A percentile compares a stretch with the other conserved stretches of the same genome.
phyloP scores from a whole-genome alignment of 805 yeast species.

The Tetrapisispora arboricola region DNA sequence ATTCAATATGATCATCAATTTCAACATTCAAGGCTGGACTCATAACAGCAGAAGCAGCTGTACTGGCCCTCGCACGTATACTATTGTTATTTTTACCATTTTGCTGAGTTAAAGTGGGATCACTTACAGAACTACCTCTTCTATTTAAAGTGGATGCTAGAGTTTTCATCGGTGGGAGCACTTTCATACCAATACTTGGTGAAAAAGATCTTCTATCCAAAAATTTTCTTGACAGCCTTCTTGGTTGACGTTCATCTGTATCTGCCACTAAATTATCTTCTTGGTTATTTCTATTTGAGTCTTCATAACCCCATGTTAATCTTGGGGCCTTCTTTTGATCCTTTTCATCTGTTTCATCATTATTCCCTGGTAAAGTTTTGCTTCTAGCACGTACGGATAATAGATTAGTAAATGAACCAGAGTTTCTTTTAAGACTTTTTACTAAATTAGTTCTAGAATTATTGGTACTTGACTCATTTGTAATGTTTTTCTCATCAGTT shows the following conservation, averaged over 20 bases:
- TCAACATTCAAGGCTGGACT: conserved; percentile 14
- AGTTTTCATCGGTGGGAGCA: conserved; percentile 13
- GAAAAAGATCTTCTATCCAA: conserved; percentile 24
- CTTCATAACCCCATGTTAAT: conserved; percentile 12
- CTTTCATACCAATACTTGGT: conserved; percentile 19
- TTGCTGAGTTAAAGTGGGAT: background rate
- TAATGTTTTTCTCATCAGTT: background rate
- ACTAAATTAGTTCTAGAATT: conserved; percentile 1
- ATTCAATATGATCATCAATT: conserved; percentile 7
- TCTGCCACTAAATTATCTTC: background rate
- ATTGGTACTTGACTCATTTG: background rate
- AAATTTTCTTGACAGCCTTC: conserved; percentile 21
- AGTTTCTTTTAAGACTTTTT: conserved; percentile 1
- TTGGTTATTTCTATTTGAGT: background rate
- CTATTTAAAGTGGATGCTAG: conserved; percentile 13
- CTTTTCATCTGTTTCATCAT: conserved; percentile 5
- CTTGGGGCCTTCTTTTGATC: conserved; percentile 8
- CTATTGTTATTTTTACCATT: background rate
- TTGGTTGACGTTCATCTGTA: conserved; percentile 16
- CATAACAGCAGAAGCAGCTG: conserved; percentile 10
- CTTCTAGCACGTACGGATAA: conserved; percentile 12
- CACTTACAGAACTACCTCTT: conserved; percentile 8
- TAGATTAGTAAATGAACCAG: conserved; percentile 3
- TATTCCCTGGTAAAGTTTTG: conserved; percentile 16
- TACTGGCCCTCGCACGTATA: conserved; percentile 13